Base-by-base conservation (phyloP, 352 stramenopile genomes). In the Phytopythium cucurbitacearum region DNA sequence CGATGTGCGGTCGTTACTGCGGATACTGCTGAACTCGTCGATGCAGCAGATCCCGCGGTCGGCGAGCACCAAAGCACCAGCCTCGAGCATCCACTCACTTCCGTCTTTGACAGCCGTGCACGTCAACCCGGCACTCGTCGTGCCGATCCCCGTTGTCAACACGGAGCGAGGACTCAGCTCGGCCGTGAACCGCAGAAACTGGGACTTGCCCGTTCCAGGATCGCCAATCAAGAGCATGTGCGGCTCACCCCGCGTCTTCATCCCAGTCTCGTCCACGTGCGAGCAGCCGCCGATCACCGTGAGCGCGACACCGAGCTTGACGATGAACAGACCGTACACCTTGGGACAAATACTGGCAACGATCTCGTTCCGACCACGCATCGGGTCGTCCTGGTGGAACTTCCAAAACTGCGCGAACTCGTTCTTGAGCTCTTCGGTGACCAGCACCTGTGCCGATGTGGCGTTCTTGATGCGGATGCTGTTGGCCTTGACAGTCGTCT, bases 1-100 rank as follows among this genome's bases (percentile, higher is more conserved):
- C 1, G 90, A 96, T 9, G 88, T 93, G 33, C 94, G 71, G 64
- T 98, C 92, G 62, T 97, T 81, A 53, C 92, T 89, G 41, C 80
- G 86, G 56, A 99, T 98, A 49, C 91, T 97, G 51, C 85, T 94
- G 68, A 99, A 99, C 76, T 99, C 95, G 75, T 99, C 96, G 65
- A 99, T 99, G 64, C 92, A 98, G 64, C 95, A 98, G 42, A 99
- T 80, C 5, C 94, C 93, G 34, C 81, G 67, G 48, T 96, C 89
- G 5, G 88, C 90, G 12, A 97, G 69, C 0, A 98, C 94, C 7
- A 99, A 67, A 8, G 96, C 96, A 9, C 96, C 95, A 37, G 95
- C 96, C 62, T 99, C 97, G 7, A 99, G 76, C 67, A 95, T 94
- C 86, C 96, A 99, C 69, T 99, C 96, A 5, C 78, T 76, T 9